These are phyloP conservation scores for Malus fusca DNA, from an alignment of 306 rosid genomes.

Conservation along the genomic window DNA sequence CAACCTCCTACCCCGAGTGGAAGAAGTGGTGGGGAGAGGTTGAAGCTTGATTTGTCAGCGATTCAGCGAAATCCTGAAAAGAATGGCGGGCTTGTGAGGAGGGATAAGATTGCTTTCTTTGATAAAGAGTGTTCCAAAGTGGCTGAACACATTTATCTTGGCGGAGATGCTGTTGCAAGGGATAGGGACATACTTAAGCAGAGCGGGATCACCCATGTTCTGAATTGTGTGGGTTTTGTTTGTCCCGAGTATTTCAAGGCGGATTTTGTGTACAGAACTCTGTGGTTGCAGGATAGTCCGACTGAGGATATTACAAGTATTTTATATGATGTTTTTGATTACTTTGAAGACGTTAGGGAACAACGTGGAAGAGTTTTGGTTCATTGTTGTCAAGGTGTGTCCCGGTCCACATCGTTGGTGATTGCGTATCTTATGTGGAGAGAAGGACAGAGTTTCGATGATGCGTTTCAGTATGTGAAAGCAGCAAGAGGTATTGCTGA, in stretches of 20 bases:
- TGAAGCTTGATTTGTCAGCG: slow-evolving; percentile 91
- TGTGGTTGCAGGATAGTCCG: slow-evolving; percentile 98
- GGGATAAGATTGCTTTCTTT: slow-evolving; percentile 94
- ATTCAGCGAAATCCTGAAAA: slow-evolving; percentile 76
- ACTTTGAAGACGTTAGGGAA: slow-evolving; percentile 98
- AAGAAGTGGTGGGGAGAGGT: slow-evolving; percentile 70
- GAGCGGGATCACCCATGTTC: slow-evolving; percentile 83
- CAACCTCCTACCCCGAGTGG: slow-evolving; percentile 93
- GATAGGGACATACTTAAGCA: slow-evolving; percentile 80
- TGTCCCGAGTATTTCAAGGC: slow-evolving; percentile 91
- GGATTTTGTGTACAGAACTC: slow-evolving; percentile 85
- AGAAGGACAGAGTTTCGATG: slow-evolving; percentile 99
- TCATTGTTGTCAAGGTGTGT: slow-evolving; percentile 99
- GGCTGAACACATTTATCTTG: slow-evolving; percentile 88
- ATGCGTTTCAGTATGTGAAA: slow-evolving; percentile 97
- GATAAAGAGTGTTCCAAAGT: slow-evolving; percentile 96
- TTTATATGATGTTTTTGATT: slow-evolving; percentile 88
- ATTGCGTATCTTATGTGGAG: slow-evolving; percentile 99
- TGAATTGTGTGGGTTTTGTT: slow-evolving; percentile 95
- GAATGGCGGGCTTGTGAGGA: slow-evolving; percentile 87
- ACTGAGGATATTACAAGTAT: slow-evolving; percentile 96
- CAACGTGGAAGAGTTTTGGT: slow-evolving; percentile 86
- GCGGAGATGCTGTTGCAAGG: slow-evolving; percentile 98
- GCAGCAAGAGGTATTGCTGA: slow-evolving; percentile 98
- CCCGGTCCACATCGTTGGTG: slow-evolving; percentile 93